Percentiles rank a stretch among this genome's conserved stretches.
These are phyloP conservation scores for Mimosa bimucronata DNA, from an alignment of 306 rosid genomes.

Conservation along the genomic window DNA sequence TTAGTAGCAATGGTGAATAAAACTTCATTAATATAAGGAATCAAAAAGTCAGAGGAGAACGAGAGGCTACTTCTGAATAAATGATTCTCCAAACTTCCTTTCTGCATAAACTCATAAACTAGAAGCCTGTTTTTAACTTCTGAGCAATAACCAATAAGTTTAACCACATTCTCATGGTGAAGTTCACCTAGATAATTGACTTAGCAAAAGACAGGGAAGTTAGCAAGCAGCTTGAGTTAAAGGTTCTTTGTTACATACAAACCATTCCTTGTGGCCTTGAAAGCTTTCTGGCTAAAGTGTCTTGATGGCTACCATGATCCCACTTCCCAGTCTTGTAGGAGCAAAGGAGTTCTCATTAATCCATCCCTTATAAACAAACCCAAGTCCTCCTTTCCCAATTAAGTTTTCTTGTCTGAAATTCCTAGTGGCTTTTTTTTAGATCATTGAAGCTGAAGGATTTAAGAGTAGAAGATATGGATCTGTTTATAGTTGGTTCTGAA, in stretches of 20 bases:
- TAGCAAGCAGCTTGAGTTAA: conserved; percentile 15
- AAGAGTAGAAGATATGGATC: conserved; percentile 41
- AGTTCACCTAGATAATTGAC: conserved; percentile 89
- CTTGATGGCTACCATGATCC: conserved; percentile 90
- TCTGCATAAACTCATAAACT: conserved; percentile 89
- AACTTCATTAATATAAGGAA: not conserved
- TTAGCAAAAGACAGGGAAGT: conserved; percentile 29
- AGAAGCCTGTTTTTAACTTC: conserved; percentile 83
- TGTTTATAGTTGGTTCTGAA: conserved; percentile 42
- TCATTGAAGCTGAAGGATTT: conserved; percentile 78
- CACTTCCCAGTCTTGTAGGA: conserved; percentile 89
- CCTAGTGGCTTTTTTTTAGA: conserved; percentile 76
- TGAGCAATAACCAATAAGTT: conserved; percentile 87
- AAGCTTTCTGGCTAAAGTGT: conserved; percentile 86
- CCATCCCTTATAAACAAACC: conserved; percentile 91
- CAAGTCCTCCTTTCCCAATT: conserved; percentile 93
- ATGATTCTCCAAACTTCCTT: conserved; percentile 91
- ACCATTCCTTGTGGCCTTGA: conserved; percentile 98
- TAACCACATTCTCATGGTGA: conserved; percentile 86
- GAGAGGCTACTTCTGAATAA: conserved; percentile 65
- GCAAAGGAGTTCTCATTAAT: conserved; percentile 68
- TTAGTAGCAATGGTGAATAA: not conserved
- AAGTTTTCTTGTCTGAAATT: conserved; percentile 76
- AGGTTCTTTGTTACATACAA: conserved; percentile 59
- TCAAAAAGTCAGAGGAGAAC: not conserved